Evolutionary conservation across 2,329 filamentous ascomycete species (phyloP), one percentile per base, ranked within the genome.

Genomic region (Botrytis fabae): DNA sequence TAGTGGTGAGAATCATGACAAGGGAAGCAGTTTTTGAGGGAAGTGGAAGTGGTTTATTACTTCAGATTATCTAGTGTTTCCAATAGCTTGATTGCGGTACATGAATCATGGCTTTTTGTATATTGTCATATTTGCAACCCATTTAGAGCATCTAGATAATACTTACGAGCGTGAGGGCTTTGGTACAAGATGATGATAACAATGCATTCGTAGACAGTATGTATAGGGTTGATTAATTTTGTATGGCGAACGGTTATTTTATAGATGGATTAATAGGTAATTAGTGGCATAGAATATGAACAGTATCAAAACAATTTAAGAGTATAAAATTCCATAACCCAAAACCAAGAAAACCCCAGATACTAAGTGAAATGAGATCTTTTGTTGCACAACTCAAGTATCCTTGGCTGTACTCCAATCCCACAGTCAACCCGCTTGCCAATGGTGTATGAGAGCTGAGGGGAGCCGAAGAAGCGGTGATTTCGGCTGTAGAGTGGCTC

Each of bases 11-110:
- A 73, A 70, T 63, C 35, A 62, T 70, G 71, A 70, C 35, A 59
- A 48, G 12, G 65, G 71, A 14, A 38, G 7, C 25, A 73, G 65
- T 22, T 57, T 73, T 28, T 73, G 25, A 61, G 48, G 14, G 14
- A 20, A n/a, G n/a, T 18, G 40, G 28, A 18, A 9, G 2, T 25
- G 2, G 1, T 12, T 22, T 38, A 22, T 35, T 32, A 25, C 48
- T 44, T 60, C 28, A 35, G 51, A 60, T 20, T 4, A 22, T 10
- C 6, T 12, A 40, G 8, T 14, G 38, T 14, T 20, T 60, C 5
- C 14, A 57, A 57, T 57, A 18, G n/a, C 18, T 57, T 28, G 51
- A 28, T 16, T 4, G n/a, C n/a, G n/a, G 6, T 54, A 14, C 7
- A n/a, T 4, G n/a, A 54, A 28, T 28, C 25, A 54, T n/a, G 28